Evolutionary conservation across 73 alveolate species (phyloP), one percentile per base, ranked within the genome.

Genomic region (Paramecium sexaurelia): DNA sequence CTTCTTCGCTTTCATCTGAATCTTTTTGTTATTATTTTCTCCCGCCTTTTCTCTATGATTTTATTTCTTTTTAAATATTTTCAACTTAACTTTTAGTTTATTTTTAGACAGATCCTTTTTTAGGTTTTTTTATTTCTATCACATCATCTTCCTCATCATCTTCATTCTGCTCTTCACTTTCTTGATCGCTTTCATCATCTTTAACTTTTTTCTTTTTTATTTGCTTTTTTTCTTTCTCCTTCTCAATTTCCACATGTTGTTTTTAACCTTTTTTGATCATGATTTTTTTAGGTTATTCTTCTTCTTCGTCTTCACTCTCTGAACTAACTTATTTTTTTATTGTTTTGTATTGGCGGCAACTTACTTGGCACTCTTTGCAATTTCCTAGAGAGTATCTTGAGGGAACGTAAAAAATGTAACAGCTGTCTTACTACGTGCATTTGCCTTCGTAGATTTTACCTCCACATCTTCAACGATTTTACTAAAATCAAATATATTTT

Each of bases 261-360:
- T 85, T 71, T 11, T 11, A 27, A 27, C 37, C 41, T 20, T 85
- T 55, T 35, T 85, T 55, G n/a, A 55, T 73, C 13, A 43, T 55
- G 32, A 5, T 24, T 55, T 85, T 71, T 85, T 55, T 55, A 5
- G 35, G 71, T 15, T 43, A 45, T 85, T 47, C 45, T 10, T 83
- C 55, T 20, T 83, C 51, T 24, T 37, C 36, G n/a, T 39, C 73
- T 6, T 33, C 45, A n/a, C 36, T 22, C 11, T 83, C 92, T 7
- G 71, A 51, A 20, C 51, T 83, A 20, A 24, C 51, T 24, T 36
- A 10, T 45, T 40, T 66, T 19, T 11, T 83, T 83, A 6, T 83
- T 83, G 75, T 43, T 19, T 45, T 83, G 68, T 43, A 15, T 83
- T 66, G 73, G 92, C 73, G 27, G 92, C 85, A 47, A 85, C 55